Evolutionary conservation across 2,329 filamentous ascomycete genomes (phyloP).

Genomic region (Ophiocordyceps polyrhachis-furcata): DNA sequence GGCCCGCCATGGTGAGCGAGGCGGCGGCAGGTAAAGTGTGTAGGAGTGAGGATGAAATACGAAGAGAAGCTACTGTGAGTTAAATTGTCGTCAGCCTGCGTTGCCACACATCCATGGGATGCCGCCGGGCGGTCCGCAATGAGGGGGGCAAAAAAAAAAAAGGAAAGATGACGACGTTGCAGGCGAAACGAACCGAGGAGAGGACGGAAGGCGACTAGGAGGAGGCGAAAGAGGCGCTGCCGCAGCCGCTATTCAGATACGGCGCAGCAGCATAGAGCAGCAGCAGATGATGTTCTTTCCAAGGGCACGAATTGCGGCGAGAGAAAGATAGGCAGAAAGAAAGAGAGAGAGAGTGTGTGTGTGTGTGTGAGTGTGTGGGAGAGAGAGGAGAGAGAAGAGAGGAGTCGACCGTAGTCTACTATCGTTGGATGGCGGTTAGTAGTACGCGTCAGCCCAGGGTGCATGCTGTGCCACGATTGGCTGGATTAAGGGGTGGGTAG

Average conservation of each 20-base stretch:
- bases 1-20: slow-evolving; percentile 18
- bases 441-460: slow-evolving; percentile 17
- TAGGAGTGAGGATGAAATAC: not conserved
- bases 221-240: not conserved
- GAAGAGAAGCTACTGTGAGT: not conserved
- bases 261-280: not conserved
- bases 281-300: not conserved
- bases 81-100: slow-evolving; percentile 4
- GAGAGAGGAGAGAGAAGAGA: not conserved
- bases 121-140: not conserved
- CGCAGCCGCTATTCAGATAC: not conserved
- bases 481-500: not conserved
- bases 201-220: not conserved
- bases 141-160: not conserved
- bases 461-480: slow-evolving; percentile 1
- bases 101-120: slow-evolving; percentile 1
- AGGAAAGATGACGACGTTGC: not conserved
- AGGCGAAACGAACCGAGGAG: not conserved
- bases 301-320: not conserved
- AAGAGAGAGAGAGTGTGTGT: too few relatives aligned
- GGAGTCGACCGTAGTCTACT: not conserved
- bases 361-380: too few relatives aligned
- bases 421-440: slow-evolving; percentile 9
- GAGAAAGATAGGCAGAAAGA: too few relatives aligned
- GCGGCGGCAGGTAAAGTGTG: not conserved